Base-by-base conservation (phyloP, 2,329 filamentous ascomycete genomes). In the Aphanocladium album region DNA sequence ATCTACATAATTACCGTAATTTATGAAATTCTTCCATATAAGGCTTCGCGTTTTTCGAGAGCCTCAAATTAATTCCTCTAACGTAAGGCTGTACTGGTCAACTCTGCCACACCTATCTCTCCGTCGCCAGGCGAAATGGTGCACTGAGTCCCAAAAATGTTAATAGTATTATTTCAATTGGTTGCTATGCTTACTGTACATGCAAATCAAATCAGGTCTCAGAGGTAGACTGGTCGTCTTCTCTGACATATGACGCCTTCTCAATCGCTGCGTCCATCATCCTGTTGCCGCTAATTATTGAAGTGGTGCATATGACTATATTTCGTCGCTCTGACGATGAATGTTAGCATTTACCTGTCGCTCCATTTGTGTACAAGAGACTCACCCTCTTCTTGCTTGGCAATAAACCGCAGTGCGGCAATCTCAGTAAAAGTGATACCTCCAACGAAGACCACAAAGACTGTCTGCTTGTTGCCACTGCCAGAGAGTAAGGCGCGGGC, bases 401-500 rank as follows among this genome's bases (percentile, higher is more conserved):
- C 91, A 66, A 99, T 89, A 71, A 96, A 98, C 59, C 96, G 83
- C 71, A 99, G 73, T 21, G 96, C 95, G 45, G 96, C 92, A 72
- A 99, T 93, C 75, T 99, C 95, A 0, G 95, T 93, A 71, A 96
- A 96, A 0, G 92, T 97, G 60, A 99, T 90, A 2, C 95, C 96
- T n/a, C 95, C 95, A 19, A 99, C 79, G 75, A 98, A 98, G 67
- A 98, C 96, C n/a, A 99, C 88, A 70, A 97, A 90, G 0, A 96
- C 89, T 0, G 90, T 93, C 79, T 96, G 96, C 72, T 87, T 87
- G 55, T 85, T 85, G 17, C 84, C 83, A 2, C 90, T 90, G 0
- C 92, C 91, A 51, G 91, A 90, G 43, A 99, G 79, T 27, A 96
- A 83, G 62, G 91, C 88, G 60, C 92, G 83, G 17, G 93, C 93